phyloP scores from a whole-genome alignment of 345 rosid genomes.

The Anastatica hierochuntica region DNA sequence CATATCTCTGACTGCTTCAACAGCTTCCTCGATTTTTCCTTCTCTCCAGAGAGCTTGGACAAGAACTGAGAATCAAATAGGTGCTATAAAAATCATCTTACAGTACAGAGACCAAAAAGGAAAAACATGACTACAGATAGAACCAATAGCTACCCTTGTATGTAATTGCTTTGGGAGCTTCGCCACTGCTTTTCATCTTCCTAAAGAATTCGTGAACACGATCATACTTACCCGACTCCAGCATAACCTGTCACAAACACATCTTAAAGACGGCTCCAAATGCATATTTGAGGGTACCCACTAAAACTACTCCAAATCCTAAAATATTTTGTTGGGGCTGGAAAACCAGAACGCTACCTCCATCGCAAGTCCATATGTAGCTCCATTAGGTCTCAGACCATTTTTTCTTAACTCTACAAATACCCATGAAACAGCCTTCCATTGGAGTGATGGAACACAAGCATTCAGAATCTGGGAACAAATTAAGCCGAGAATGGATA shows the following conservation, averaged over 20 bases:
- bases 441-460: constrained; percentile 70
- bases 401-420: constrained; percentile 70
- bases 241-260: constrained; percentile 67
- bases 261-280: background rate
- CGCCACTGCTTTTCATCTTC: constrained; percentile 75
- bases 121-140: background rate
- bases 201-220: constrained; percentile 54
- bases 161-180: constrained; percentile 61
- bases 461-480: constrained; percentile 66
- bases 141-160: constrained; percentile 46
- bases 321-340: background rate
- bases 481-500: constrained; percentile 5
- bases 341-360: constrained; percentile 46
- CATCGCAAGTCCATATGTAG: constrained; percentile 95
- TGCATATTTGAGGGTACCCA: background rate
- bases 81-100: constrained; percentile 6
- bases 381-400: constrained; percentile 79
- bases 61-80: constrained; percentile 48
- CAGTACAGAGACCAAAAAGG: background rate
- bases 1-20: constrained; percentile 80
- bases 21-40: constrained; percentile 64
- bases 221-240: constrained; percentile 74
- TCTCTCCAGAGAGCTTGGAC: constrained; percentile 80
- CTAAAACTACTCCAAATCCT: constrained; percentile 4
- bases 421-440: constrained; percentile 92